A percentile compares a stretch with the other conserved stretches of the same genome.
Conservation (phyloP, 768 basidiomycete species). For the Tylopilus intermedius region DNA sequence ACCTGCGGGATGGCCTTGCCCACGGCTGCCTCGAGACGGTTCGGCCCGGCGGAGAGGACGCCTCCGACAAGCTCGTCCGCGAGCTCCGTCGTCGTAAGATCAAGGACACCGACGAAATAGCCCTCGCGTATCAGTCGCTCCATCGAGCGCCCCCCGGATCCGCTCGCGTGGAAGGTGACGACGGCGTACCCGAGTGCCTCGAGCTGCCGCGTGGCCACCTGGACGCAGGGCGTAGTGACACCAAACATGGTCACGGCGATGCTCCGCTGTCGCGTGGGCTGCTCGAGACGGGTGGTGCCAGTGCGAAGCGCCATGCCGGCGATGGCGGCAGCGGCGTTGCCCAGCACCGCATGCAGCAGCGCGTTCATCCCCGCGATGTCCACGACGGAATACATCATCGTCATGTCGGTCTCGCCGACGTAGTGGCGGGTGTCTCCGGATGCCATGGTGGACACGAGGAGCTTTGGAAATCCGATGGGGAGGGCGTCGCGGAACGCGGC, state of each 20-base stretch:
- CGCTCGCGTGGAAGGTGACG: constrained; percentile 26
- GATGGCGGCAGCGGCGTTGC: constrained; percentile 24
- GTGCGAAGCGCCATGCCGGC: constrained; percentile 20
- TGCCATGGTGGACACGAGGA: constrained; percentile 30
- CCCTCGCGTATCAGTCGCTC: constrained; percentile 25
- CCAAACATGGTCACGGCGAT: constrained; percentile 30
- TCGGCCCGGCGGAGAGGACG: constrained; percentile 24
- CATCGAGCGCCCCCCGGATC: constrained; percentile 27
- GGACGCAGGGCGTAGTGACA: constrained; percentile 19
- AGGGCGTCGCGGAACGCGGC: constrained; percentile 20
- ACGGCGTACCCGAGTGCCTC: constrained; percentile 23
- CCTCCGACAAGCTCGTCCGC: constrained; percentile 31
- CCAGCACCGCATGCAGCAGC: constrained; percentile 19
- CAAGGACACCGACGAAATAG: constrained; percentile 25
- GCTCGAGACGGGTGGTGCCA: not conserved
- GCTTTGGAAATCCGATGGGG: constrained; percentile 28
- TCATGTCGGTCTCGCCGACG: constrained; percentile 29
- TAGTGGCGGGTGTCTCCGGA: constrained; percentile 24
- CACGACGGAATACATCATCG: constrained; percentile 31
- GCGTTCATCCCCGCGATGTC: constrained; percentile 29
- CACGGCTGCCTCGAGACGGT: constrained; percentile 25
- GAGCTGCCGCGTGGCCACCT: constrained; percentile 18
- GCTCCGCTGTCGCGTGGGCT: not conserved
- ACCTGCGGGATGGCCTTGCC: constrained; percentile 24
- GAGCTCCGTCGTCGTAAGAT: constrained; percentile 32